These are phyloP conservation scores for Peltaster fructicola DNA, from an alignment of 2,329 filamentous ascomycete genomes.

Conservation along the genomic window DNA sequence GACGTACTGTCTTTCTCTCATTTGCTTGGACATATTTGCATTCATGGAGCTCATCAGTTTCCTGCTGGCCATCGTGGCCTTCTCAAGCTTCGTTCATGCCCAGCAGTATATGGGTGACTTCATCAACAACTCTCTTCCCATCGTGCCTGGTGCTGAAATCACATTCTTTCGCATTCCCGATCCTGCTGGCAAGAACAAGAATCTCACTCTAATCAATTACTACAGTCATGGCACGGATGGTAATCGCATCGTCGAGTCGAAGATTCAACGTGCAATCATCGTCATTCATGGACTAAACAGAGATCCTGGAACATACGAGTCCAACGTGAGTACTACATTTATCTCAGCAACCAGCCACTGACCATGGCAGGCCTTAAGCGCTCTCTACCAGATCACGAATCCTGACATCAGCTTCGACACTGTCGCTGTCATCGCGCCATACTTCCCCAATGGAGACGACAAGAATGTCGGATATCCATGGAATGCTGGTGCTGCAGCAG, in stretches of 20 bases:
- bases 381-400: slow-evolving; percentile 14
- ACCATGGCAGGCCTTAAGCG: too few relatives aligned
- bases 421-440: slow-evolving; percentile 18
- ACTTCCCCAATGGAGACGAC: slow-evolving; percentile 21
- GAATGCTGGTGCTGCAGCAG: slow-evolving; percentile 11
- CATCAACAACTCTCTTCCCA: slow-evolving; percentile 15
- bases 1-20: too few relatives aligned
- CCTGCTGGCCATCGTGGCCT: too few relatives aligned
- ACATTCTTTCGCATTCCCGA: slow-evolving; percentile 18
- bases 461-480: slow-evolving; percentile 20
- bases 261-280: slow-evolving; percentile 18
- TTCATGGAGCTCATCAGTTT: too few relatives aligned
- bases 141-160: slow-evolving; percentile 18
- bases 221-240: slow-evolving; percentile 12
- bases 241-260: slow-evolving; percentile 11
- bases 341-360: too few relatives aligned
- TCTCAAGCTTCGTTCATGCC: slow-evolving; percentile 4
- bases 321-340: too few relatives aligned
- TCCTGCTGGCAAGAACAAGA: slow-evolving; percentile 8
- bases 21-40: too few relatives aligned
- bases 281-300: slow-evolving; percentile 19
- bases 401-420: slow-evolving; percentile 15
- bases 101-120: slow-evolving; percentile 19
- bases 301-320: slow-evolving; percentile 19
- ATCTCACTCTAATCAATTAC: slow-evolving; percentile 20